Conservation (phyloP, 208 protist species). For the Giardia muris region DNA sequence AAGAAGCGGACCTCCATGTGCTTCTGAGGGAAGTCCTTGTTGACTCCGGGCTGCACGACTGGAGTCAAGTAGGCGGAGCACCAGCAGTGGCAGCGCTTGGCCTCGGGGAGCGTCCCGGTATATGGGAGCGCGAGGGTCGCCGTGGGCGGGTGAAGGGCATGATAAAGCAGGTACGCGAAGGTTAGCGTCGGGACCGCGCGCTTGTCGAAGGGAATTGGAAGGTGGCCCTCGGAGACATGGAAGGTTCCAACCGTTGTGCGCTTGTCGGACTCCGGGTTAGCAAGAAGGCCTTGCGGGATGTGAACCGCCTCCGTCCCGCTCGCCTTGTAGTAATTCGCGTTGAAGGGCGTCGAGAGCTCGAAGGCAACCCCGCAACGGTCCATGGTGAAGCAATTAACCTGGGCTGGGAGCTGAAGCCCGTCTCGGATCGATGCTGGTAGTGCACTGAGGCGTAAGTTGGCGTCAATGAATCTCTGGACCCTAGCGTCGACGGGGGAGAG, state of each 20-base stretch:
- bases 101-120: constrained; percentile 13
- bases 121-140: constrained; percentile 38
- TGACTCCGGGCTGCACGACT: constrained; percentile 38
- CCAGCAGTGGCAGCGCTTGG: constrained; percentile 31
- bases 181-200: constrained; percentile 32
- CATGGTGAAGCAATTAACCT: neutral
- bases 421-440: neutral
- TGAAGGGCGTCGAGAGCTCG: constrained; percentile 1
- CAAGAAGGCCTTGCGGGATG: constrained; percentile 34
- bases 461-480: constrained; percentile 15
- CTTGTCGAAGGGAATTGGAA: constrained; percentile 44
- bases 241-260: constrained; percentile 47
- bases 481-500: neutral
- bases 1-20: constrained; percentile 41
- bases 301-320: neutral
- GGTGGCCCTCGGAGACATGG: constrained; percentile 41
- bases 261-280: constrained; percentile 45
- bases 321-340: constrained; percentile 6
- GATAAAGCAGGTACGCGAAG: constrained; percentile 31
- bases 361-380: constrained; percentile 3
- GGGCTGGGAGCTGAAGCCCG: neutral
- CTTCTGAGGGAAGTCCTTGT: constrained; percentile 24
- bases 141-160: constrained; percentile 35
- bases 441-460: neutral
- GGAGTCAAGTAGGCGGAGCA: constrained; percentile 41